Percentiles rank a stretch among this genome's conserved stretches.
phyloP scores from a whole-genome alignment of 495 filamentous ascomycete species.

The Neurospora hispaniola region DNA sequence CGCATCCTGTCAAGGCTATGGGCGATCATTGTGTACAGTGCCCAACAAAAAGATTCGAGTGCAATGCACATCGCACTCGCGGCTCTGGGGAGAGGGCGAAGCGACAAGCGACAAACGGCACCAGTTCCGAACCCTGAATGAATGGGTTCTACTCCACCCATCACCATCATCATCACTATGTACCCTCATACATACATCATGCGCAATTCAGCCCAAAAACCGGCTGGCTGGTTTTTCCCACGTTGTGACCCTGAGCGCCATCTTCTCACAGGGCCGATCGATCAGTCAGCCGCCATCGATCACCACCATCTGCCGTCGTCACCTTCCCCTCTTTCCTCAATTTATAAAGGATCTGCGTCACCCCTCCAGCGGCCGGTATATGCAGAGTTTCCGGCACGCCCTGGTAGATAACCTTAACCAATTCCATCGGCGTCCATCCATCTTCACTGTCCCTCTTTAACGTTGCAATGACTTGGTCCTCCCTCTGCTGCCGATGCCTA shows the following conservation, averaged over 20 bases:
- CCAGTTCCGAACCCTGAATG: not conserved
- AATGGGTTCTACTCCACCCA: not conserved
- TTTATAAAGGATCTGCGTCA: conserved; percentile 59
- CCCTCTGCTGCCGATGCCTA: conserved; percentile 63
- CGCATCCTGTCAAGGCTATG: not conserved
- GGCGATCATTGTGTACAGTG: not conserved
- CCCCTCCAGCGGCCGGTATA: conserved; percentile 56
- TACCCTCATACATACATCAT: not conserved
- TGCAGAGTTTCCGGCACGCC: conserved; percentile 69
- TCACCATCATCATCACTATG: not conserved
- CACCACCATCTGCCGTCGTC: conserved; percentile 27
- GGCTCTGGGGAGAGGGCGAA: not conserved
- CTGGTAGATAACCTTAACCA: conserved; percentile 78
- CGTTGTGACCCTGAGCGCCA: not conserved
- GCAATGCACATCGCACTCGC: not conserved
- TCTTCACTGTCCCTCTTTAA: conserved; percentile 43
- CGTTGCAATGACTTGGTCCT: conserved; percentile 68
- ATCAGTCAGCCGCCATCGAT: conserved; percentile 43
- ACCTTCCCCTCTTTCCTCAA: conserved; percentile 56
- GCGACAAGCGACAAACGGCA: not conserved
- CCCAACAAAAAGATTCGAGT: not conserved
- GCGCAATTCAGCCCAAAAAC: not conserved
- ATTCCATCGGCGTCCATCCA: conserved; percentile 59
- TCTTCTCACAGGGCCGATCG: conserved; percentile 31
- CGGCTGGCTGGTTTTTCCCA: not conserved